These are phyloP conservation scores for Candida oleophila DNA, from an alignment of 805 yeast genomes.

Conservation along the genomic window DNA sequence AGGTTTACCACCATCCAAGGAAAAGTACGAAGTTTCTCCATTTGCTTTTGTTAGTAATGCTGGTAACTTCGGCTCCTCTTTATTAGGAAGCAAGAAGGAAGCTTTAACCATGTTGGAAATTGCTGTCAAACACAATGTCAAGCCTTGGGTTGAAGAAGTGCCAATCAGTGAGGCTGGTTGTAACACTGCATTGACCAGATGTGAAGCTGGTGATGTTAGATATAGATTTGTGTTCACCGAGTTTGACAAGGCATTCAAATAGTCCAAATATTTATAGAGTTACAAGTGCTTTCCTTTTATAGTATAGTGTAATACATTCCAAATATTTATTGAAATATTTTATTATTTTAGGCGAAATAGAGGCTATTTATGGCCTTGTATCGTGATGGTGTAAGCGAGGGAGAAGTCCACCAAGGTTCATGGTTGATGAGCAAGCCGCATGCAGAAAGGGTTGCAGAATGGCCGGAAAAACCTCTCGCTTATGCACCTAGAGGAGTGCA, in stretches of 20 bases:
- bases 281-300: too few relatives aligned
- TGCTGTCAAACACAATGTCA: constrained; percentile 57
- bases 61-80: constrained; percentile 55
- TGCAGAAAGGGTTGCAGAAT: not conserved
- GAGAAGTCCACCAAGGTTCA: not conserved
- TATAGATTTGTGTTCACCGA: constrained; percentile 64
- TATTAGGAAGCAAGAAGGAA: constrained; percentile 61
- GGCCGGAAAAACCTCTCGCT: not conserved
- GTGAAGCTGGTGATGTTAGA: constrained; percentile 55
- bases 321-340: too few relatives aligned
- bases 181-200: constrained; percentile 53
- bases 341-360: too few relatives aligned
- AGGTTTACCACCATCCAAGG: constrained; percentile 57
- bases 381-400: not conserved
- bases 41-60: constrained; percentile 51
- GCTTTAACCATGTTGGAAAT: constrained; percentile 64
- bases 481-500: not conserved
- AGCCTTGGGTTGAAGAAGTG: constrained; percentile 63
- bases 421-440: not conserved
- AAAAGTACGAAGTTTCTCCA: constrained; percentile 47
- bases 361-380: not conserved
- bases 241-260: constrained; percentile 45
- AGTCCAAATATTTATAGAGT: too few relatives aligned
- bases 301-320: too few relatives aligned
- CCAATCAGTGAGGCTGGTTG: constrained; percentile 54